Evolutionary conservation across 2,329 filamentous ascomycete genomes (phyloP).

Genomic region (Scopulariopsis brevicaulis): DNA sequence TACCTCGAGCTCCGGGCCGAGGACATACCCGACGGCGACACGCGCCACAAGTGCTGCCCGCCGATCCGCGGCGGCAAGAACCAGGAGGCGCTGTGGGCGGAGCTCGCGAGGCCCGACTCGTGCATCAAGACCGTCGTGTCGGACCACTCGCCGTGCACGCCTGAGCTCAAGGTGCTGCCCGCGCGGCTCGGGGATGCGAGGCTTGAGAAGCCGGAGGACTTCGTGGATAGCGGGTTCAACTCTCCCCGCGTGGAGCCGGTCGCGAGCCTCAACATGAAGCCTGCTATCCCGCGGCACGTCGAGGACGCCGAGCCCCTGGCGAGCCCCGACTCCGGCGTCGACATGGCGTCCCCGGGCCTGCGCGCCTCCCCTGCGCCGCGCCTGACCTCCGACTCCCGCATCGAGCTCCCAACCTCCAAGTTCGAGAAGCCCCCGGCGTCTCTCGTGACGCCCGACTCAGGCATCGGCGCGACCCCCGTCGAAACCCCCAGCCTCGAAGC

Average conservation of each 20-base stretch:
- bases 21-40: slow-evolving; percentile 73
- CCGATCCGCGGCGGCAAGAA: slow-evolving; percentile 76
- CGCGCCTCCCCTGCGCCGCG: background rate
- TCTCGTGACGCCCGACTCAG: slow-evolving; percentile 28
- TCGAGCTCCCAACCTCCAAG: slow-evolving; percentile 21
- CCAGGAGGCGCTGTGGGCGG: slow-evolving; percentile 78
- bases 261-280: background rate
- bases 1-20: slow-evolving; percentile 81
- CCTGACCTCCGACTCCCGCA: background rate
- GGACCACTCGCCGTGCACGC: slow-evolving; percentile 93
- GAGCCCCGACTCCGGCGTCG: background rate
- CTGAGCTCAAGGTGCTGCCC: slow-evolving; percentile 58
- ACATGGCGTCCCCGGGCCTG: background rate
- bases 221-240: background rate
- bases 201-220: background rate
- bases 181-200: background rate
- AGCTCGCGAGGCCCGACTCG: slow-evolving; percentile 58
- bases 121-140: slow-evolving; percentile 88
- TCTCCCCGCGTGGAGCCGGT: background rate
- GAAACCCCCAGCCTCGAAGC: slow-evolving; percentile 7
- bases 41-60: slow-evolving; percentile 88
- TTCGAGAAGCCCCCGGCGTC: slow-evolving; percentile 13
- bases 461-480: slow-evolving; percentile 33
- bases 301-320: background rate
- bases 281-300: background rate